Evolutionary conservation across 176 grass and related monocot genomes (phyloP).

Genomic region (Zea mays): DNA sequence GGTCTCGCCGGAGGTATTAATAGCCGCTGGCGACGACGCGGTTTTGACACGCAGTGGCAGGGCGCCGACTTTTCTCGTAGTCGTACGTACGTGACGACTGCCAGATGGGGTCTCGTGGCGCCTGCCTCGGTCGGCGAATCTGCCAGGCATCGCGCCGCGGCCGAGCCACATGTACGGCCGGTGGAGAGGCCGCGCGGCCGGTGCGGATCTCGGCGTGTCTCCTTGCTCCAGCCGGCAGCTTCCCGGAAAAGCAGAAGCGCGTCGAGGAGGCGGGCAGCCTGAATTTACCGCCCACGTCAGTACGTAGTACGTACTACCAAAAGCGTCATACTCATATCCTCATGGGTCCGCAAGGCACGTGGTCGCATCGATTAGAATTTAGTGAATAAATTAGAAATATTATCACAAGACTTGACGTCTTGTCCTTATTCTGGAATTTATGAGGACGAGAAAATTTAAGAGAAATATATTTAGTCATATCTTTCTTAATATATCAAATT

Average conservation of each 20-base stretch:
- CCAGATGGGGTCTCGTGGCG: background rate
- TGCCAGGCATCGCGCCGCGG: background rate
- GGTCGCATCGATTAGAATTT: too few species aligned
- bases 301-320: too few species aligned
- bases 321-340: too few species aligned
- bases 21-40: slow-evolving; percentile 11
- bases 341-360: too few species aligned
- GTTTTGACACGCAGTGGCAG: slow-evolving; percentile 12
- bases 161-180: background rate
- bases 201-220: slow-evolving; percentile 12
- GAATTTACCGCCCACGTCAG: slow-evolving; percentile 25
- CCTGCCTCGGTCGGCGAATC: slow-evolving; percentile 11
- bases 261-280: background rate
- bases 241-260: background rate
- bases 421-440: too few species aligned
- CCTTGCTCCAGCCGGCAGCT: background rate
- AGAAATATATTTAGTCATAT: too few species aligned
- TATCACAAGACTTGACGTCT: too few species aligned
- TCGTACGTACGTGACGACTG: too few species aligned
- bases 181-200: background rate
- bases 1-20: slow-evolving; percentile 25
- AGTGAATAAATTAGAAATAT: too few species aligned
- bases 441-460: too few species aligned
- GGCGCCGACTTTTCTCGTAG: slow-evolving; percentile 15
- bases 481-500: too few species aligned